Percentiles rank a stretch among this genome's conserved stretches.
These are phyloP conservation scores for Candida sp. DNA, from an alignment of 1,139 yeast genomes.

Conservation along the genomic window DNA sequence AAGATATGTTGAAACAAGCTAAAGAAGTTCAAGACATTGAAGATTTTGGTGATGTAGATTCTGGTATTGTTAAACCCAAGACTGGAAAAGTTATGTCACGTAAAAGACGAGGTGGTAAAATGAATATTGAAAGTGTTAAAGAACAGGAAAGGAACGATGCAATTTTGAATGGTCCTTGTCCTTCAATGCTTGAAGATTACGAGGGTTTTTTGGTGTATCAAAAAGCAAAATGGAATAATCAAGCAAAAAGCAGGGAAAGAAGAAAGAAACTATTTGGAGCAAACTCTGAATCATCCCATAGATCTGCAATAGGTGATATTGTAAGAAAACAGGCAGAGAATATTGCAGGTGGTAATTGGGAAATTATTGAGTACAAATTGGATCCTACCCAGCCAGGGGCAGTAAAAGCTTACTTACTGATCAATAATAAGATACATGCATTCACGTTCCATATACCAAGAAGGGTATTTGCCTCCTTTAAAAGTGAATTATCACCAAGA, in stretches of 20 bases:
- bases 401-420: slow-evolving; percentile 66
- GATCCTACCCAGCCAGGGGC: slow-evolving; percentile 67
- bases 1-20: slow-evolving; percentile 18
- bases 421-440: slow-evolving; percentile 71
- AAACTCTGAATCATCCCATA: slow-evolving; percentile 40
- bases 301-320: slow-evolving; percentile 63
- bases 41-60: slow-evolving; percentile 53
- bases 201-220: slow-evolving; percentile 73
- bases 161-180: slow-evolving; percentile 55
- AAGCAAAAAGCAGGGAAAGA: slow-evolving; percentile 65
- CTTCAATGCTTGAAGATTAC: slow-evolving; percentile 74
- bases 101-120: slow-evolving; percentile 26
- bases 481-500: slow-evolving; percentile 43
- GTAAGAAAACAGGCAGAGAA: slow-evolving; percentile 75
- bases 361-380: slow-evolving; percentile 66
- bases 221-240: slow-evolving; percentile 82
- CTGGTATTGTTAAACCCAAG: slow-evolving; percentile 23
- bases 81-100: slow-evolving; percentile 51
- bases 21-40: slow-evolving; percentile 64
- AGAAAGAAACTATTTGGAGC: slow-evolving; percentile 79
- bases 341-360: slow-evolving; percentile 81
- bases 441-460: slow-evolving; percentile 75
- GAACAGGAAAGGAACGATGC: slow-evolving; percentile 40
- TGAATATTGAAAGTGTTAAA: slow-evolving; percentile 30
- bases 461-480: slow-evolving; percentile 66